Conservation (phyloP, 805 yeast genomes). For the Candida rishiriensis region DNA sequence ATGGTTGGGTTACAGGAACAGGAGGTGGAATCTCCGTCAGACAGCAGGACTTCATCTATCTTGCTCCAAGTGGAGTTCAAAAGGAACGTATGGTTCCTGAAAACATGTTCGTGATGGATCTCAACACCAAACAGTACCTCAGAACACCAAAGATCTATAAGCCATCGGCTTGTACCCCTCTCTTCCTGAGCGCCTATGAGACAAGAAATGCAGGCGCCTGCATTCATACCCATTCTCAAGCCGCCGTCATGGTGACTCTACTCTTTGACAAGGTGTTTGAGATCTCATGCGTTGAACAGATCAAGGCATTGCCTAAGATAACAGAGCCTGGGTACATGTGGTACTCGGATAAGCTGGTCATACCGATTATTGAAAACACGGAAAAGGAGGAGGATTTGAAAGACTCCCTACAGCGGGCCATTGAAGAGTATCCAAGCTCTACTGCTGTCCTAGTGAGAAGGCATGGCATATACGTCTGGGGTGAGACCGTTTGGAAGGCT, state of each 20-base stretch:
- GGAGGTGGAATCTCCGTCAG: constrained; percentile 91
- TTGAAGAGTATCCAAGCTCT: constrained; percentile 66
- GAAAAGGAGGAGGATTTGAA: constrained; percentile 84
- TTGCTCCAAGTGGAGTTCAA: constrained; percentile 96
- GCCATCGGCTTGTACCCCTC: constrained; percentile 93
- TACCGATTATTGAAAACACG: constrained; percentile 89
- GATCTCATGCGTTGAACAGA: constrained; percentile 82
- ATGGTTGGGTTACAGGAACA: constrained; percentile 93
- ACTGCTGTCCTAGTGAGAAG: constrained; percentile 87
- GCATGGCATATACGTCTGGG: constrained; percentile 98
- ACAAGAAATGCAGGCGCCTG: constrained; percentile 82
- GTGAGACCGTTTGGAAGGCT: constrained; percentile 87
- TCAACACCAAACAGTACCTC: constrained; percentile 46
- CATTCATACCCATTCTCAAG: constrained; percentile 90
- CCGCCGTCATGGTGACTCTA: constrained; percentile 77
- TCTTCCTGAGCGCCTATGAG: constrained; percentile 67
- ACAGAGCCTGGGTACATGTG: constrained; percentile 64
- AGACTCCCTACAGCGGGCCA: constrained; percentile 57
- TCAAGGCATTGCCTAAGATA: constrained; percentile 81
- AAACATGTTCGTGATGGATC: constrained; percentile 74
- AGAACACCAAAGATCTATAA: constrained; percentile 63
- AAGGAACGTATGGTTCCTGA: constrained; percentile 81
- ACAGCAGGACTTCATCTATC: constrained; percentile 51
- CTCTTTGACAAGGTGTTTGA: constrained; percentile 66
- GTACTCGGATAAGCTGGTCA: constrained; percentile 67